Conservation (phyloP, 805 yeast species). For the Saccharomycopsis fibuligera region DNA sequence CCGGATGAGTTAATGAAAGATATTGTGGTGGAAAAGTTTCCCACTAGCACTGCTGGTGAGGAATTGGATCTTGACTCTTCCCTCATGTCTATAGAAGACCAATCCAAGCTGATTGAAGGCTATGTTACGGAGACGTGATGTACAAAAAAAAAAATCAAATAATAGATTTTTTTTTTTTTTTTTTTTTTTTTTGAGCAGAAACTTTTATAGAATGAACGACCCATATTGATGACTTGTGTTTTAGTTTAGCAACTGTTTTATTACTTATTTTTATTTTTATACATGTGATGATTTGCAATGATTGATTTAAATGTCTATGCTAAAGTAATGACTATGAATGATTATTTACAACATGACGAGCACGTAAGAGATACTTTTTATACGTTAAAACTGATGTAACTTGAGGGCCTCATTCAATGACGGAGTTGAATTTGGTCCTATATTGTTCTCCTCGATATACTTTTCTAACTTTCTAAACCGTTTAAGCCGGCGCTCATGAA, state of each 20-base stretch:
- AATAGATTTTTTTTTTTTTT: neutral
- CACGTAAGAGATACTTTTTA: too few species aligned
- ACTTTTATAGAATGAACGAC: too few species aligned
- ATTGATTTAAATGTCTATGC: neutral
- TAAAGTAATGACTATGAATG: neutral
- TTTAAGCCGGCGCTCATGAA: neutral
- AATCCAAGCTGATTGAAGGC: constrained; percentile 13
- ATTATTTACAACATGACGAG: neutral
- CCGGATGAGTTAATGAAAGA: constrained; percentile 12
- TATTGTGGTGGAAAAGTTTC: constrained; percentile 14
- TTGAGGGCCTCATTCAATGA: constrained; percentile 5
- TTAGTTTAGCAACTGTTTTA: neutral
- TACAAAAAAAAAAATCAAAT: neutral
- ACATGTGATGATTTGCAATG: neutral
- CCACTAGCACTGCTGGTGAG: neutral
- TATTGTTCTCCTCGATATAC: constrained; percentile 5
- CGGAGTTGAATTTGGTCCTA: constrained; percentile 1
- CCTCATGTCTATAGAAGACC: constrained; percentile 5
- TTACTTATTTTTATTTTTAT: neutral
- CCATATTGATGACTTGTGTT: neutral
- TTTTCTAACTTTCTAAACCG: constrained; percentile 2
- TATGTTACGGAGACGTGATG: constrained; percentile 7
- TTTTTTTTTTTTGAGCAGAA: too few species aligned
- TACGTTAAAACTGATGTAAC: neutral
- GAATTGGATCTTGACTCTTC: constrained; percentile 7